A percentile compares a stretch with the other conserved stretches of the same genome.
Conservation (phyloP, 768 basidiomycete genomes). For the Russula foetens region DNA sequence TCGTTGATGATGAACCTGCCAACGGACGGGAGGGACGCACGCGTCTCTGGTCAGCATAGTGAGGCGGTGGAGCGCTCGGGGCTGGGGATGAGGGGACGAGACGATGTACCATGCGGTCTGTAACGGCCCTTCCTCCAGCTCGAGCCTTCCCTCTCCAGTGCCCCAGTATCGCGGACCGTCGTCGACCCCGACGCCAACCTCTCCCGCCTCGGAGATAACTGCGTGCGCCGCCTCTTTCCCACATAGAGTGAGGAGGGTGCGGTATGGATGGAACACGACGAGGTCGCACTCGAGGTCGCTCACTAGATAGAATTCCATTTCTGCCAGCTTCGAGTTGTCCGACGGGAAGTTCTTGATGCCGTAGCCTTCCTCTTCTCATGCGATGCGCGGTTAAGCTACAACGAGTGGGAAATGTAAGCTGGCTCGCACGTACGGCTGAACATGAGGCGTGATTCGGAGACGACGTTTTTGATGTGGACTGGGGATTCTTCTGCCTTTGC, state of each 20-base stretch:
- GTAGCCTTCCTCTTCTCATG: slow-evolving; percentile 49
- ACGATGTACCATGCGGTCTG: slow-evolving; percentile 82
- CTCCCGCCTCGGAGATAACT: slow-evolving; percentile 46
- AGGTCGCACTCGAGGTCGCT: slow-evolving; percentile 96
- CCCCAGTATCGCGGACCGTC: slow-evolving; percentile 69
- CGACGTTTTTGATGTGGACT: slow-evolving; percentile 87
- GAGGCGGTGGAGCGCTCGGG: too few relatives aligned
- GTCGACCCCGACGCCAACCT: slow-evolving; percentile 46
- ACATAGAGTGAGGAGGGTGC: slow-evolving; percentile 73
- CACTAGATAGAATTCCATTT: slow-evolving; percentile 99
- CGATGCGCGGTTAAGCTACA: background rate
- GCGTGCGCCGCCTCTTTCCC: slow-evolving; percentile 44
- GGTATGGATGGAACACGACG: slow-evolving; percentile 89
- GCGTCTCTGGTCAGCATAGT: background rate
- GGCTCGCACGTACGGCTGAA: slow-evolving; percentile 52
- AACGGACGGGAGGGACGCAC: background rate
- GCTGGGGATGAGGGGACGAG: background rate
- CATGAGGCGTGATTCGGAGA: slow-evolving; percentile 69
- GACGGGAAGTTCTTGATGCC: slow-evolving; percentile 73
- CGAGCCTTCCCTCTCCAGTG: slow-evolving; percentile 69
- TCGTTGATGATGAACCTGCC: slow-evolving; percentile 94
- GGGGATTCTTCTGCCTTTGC: slow-evolving; percentile 97
- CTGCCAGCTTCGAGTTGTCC: slow-evolving; percentile 87
- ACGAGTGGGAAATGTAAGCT: background rate
- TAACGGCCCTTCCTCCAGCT: slow-evolving; percentile 64